Base-by-base conservation (phyloP, 2,329 filamentous ascomycete species). In the Paecilomyces formosus region DNA sequence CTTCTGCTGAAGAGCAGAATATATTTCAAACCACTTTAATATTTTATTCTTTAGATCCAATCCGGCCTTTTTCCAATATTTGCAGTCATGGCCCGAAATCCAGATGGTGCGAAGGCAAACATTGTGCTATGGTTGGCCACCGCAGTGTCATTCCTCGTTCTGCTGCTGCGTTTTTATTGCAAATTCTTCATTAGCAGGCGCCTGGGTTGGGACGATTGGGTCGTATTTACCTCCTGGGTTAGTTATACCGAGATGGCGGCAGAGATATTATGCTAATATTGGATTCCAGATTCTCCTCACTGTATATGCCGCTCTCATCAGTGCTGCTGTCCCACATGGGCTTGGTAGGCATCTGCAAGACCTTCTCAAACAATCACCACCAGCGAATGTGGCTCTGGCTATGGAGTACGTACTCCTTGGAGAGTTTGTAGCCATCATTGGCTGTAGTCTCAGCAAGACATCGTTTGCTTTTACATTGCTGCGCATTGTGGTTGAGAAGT, bases 391-490 rank as follows among this genome's bases (percentile, higher is more conserved):
- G 12, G 8, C 49, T 18, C 24, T 52, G 12, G 18, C 5, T 18
- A 24, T 52, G 18, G 24, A 52, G 18, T 52, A 52, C 49, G 49
- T 52, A 1, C 18, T 52, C 6, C 7, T 52, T 18, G 18, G 49
- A 12, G 49, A 52, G 18, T 22, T 52, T 13, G 49, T 52, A 21
- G 49, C 13, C 8, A 65, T 66, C 53, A 60, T 68, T 15, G 60
- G 61, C 7, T 68, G 65, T 31, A 60, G 63, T n/a, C 50, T 62
- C 3, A 66, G 65, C 50, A 67, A 67, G 59, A 68, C 66, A 0
- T 65, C 66, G 2, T 67, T 68, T 49, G 65, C 66, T 5, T 59
- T 68, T 52, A 67, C 64, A 1, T 60, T 68, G 3, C 39, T 67
- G 55, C 66, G 66, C 2, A 67, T 67, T 31, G 62, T 67, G n/a